Base-by-base conservation (phyloP, 148 eudicot genomes). In the Dysphania ambrosioides region DNA sequence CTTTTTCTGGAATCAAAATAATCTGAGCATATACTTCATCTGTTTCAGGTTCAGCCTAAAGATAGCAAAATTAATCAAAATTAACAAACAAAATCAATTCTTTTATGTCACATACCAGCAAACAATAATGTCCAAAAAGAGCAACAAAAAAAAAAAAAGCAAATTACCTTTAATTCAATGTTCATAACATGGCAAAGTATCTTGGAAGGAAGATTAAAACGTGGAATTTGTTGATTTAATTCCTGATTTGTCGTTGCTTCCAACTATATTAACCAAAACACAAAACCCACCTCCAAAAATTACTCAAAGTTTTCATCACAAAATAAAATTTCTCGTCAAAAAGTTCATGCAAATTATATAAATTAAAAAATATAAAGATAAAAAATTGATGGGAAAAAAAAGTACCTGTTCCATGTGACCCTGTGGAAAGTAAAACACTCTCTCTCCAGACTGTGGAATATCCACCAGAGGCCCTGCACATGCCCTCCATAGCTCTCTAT, bases 21-120 rank as follows among this genome's bases (percentile, higher is more conserved):
- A 93, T 89, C 74, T 89, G 93, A 8, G 95, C 93, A 82, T 91
- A 93, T 30, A 93, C 98, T 80, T 93, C 97, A 83, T 93, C 98
- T n/a, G 95, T 88, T 42, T 91, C 98, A 66, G 55, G 85, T 77
- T 94, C 98, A 60, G 93, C 97, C 98, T 94, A 81, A 70, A 44
- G 78, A 67, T 42, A 59, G 23, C n/a, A n/a, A n/a, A n/a, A n/a
- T n/a, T n/a, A n/a, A n/a, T n/a, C n/a, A n/a, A 41, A 31, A 66
- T 76, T 42, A 56, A 77, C 36, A 71, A 47, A 70, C 34, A 35
- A n/a, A 70, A 35, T 40, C 74, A 70, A 60, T 24, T 8, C 8
- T 41, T 16, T 40, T 36, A 6, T 56, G 57, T 19, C 34, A 4
- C 65, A 76, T 40, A 57, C 73, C 75, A 71, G 4, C 74, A 9